Base-by-base conservation (phyloP, 2,329 filamentous ascomycete species). In the Penicillium hordei region DNA sequence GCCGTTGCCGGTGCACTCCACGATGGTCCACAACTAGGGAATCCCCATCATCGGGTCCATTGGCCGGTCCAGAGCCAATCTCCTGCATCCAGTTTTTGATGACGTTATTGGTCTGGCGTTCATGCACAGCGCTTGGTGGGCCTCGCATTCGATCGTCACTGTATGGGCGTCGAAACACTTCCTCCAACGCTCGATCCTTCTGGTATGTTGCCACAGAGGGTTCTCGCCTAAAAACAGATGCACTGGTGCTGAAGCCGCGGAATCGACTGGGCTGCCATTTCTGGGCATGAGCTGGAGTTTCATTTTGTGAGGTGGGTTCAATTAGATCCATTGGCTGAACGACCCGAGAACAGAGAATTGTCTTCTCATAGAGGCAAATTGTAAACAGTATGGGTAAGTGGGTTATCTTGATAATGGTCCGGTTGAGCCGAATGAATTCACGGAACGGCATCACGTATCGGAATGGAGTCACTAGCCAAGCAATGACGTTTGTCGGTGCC, bases 11-110 rank as follows among this genome's bases (percentile, higher is more conserved):
- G 76, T 79, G 73, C 59, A 75, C 74, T 66, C 88, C 86, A 1
- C 88, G 73, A 44, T 79, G 78, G 64, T 86, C 83, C 2, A 87
- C 76, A 12, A 85, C 77, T 3, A 82, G 83, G 10, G 79, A 79
- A 55, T 86, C 82, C 65, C 88, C 82, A 65, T 88, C 86, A 59
- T 83, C 78, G 9, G 86, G 86, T 15, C 85, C 82, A 58, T 80
- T 78, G 49, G 79, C 79, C 7, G 80, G 82, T 40, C 83, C 82
- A 33, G 72, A 81, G 21, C 82, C 83, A 68, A 86, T 82, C 21
- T 76, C 77, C 59, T 92, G 90, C 90, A 97, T 96, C 93, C 93
- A 97, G 65, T 90, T 88, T 29, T 89, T 87, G 51, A 97, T 92
- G 0, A 91, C 90, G 58, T 88, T 92, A 63, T 89, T 89, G 1